Conservation (phyloP, 768 basidiomycete species). For the Rhodotorula diobovata region DNA sequence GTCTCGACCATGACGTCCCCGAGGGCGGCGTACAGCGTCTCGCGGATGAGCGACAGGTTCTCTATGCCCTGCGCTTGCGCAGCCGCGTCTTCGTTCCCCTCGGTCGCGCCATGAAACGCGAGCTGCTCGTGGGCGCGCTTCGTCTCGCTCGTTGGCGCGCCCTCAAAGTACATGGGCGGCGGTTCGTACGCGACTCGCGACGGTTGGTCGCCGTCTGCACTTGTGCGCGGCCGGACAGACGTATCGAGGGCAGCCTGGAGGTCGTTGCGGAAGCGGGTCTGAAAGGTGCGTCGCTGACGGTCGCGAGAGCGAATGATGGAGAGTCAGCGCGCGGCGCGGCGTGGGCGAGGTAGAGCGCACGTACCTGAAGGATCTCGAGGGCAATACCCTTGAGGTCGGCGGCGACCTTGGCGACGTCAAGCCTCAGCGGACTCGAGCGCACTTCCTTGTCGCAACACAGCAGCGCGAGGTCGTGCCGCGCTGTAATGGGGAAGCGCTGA, state of each 20-base stretch:
- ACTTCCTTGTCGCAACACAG: conserved; percentile 62
- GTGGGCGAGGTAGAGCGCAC: background rate
- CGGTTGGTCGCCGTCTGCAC: conserved; percentile 6
- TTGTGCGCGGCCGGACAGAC: conserved; percentile 47
- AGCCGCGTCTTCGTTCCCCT: background rate
- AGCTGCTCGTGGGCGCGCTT: conserved; percentile 41
- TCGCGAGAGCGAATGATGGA: no score
- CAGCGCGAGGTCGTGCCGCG: conserved; percentile 76
- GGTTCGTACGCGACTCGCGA: conserved; percentile 59
- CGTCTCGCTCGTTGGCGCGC: conserved; percentile 21
- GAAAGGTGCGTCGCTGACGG: conserved; percentile 77
- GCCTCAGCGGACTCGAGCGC: conserved; percentile 48
- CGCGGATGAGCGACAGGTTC: conserved; percentile 68
- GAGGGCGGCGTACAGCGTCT: conserved; percentile 70
- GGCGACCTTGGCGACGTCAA: conserved; percentile 59
- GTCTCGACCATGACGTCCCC: conserved; percentile 63
- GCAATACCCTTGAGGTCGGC: conserved; percentile 79
- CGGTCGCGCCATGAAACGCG: conserved; percentile 25
- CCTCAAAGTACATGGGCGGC: conserved; percentile 61
- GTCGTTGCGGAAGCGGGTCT: conserved; percentile 68
- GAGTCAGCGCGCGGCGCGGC: background rate
- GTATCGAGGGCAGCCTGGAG: conserved; percentile 74
- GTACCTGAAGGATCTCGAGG: conserved; percentile 69
- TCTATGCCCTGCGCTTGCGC: background rate
- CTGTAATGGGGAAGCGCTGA: conserved; percentile 59